Percentiles rank a stretch among this genome's conserved stretches.
phyloP scores from a whole-genome alignment of 805 yeast species.

The Phaffomyces antillensis region DNA sequence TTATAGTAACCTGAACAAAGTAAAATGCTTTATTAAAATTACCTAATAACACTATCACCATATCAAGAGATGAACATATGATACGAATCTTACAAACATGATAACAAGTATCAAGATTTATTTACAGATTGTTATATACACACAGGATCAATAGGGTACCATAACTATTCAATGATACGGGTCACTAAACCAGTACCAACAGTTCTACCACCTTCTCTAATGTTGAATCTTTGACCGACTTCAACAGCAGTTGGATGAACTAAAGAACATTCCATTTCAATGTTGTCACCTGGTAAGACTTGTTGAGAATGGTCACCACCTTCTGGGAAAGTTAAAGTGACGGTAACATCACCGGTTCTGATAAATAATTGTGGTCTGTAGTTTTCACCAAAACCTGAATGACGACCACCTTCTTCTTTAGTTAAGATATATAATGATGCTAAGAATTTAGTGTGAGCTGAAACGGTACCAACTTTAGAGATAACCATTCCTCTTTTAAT shows the following conservation, averaged over 20 bases:
- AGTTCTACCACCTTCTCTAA: constrained; percentile 99
- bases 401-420: constrained; percentile 99
- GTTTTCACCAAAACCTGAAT: constrained; percentile 92
- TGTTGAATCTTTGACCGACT: constrained; percentile 96
- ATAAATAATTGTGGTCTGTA: constrained; percentile 97
- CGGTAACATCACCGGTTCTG: constrained; percentile 95
- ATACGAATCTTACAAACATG: no score
- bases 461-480: constrained; percentile 86
- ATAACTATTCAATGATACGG: constrained; percentile 58
- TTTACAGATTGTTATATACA: background rate
- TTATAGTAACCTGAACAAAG: no score
- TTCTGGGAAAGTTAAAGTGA: constrained; percentile 81
- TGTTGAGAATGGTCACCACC: constrained; percentile 80
- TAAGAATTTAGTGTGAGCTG: constrained; percentile 89
- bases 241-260: constrained; percentile 90
- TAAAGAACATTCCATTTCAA: constrained; percentile 89
- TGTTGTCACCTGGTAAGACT: constrained; percentile 97
- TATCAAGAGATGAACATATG: no score
- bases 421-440: constrained; percentile 89
- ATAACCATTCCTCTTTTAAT: constrained; percentile 96
- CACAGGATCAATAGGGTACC: background rate
- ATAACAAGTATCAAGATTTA: background rate
- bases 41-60: no score
- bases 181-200: constrained; percentile 98
- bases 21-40: no score